These are phyloP conservation scores for Bullera alba DNA, from an alignment of 768 basidiomycete genomes.

Conservation along the genomic window DNA sequence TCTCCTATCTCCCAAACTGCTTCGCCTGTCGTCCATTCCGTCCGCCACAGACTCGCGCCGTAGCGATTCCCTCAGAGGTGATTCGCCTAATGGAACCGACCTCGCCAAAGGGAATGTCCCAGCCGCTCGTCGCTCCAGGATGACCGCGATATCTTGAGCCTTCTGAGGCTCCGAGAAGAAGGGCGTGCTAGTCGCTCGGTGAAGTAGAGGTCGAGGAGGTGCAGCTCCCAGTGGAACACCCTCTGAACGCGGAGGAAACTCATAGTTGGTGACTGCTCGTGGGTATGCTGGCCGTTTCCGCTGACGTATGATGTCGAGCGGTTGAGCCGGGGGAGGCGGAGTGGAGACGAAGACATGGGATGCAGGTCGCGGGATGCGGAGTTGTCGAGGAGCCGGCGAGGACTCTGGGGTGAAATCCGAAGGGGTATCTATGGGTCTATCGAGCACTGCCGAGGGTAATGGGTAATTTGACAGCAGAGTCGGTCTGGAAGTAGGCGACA, in stretches of 20 bases:
- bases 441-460: conserved; percentile 3
- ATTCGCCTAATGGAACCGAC: conserved; percentile 19
- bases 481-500: conserved; percentile 8
- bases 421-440: not conserved
- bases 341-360: conserved; percentile 11
- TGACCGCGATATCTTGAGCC: not conserved
- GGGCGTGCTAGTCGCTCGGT: conserved; percentile 23
- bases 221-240: conserved; percentile 25
- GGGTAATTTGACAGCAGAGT: conserved; percentile 29
- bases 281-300: conserved; percentile 9
- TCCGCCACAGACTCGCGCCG: conserved; percentile 28
- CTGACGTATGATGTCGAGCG: conserved; percentile 10
- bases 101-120: conserved; percentile 23
- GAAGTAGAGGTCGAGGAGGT: conserved; percentile 19
- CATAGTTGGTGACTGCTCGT: conserved; percentile 17
- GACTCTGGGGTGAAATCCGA: conserved; percentile 3
- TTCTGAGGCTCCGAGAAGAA: conserved; percentile 9
- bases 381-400: too few relatives aligned
- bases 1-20: not conserved
- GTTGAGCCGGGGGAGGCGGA: conserved; percentile 26
- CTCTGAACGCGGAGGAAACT: conserved; percentile 11
- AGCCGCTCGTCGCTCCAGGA: conserved; percentile 3
- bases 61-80: conserved; percentile 21
- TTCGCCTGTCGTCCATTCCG: conserved; percentile 10
- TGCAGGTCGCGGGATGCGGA: not conserved